Percentiles rank a stretch among this genome's conserved stretches.
Conservation (phyloP, 2,329 filamentous ascomycete genomes). For the Neofusicoccum kwambonambiense region DNA sequence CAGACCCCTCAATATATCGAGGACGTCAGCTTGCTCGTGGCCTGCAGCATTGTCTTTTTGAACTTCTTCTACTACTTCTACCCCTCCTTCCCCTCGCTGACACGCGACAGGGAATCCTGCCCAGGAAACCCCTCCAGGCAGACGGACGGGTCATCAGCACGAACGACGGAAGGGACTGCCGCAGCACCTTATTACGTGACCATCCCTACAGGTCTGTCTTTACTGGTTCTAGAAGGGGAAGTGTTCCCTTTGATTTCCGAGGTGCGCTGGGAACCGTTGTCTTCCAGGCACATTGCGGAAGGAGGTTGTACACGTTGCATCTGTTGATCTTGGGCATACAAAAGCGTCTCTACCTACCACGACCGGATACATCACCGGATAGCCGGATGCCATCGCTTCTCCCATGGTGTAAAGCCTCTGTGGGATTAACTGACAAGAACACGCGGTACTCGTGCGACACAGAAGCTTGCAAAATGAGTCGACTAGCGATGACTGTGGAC, state of each 20-base stretch:
- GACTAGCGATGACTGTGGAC: too few species aligned
- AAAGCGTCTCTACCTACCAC: not conserved
- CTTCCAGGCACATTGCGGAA: not conserved
- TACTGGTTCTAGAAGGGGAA: not conserved
- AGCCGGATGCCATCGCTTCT: not conserved
- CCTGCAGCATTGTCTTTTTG: not conserved
- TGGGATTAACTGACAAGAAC: too few species aligned
- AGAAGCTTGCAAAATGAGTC: too few species aligned
- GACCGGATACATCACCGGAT: not conserved
- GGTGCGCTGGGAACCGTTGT: not conserved
- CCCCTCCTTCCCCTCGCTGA: not conserved
- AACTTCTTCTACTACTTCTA: not conserved
- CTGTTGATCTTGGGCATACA: not conserved
- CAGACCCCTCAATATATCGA: not conserved
- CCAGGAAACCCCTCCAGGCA: not conserved
- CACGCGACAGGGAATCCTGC: not conserved
- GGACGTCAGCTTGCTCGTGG: not conserved
- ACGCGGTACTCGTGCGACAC: too few species aligned
- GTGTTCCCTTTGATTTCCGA: not conserved
- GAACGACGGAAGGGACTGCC: conserved; percentile 1
- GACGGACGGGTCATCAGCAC: not conserved
- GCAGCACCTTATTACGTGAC: not conserved
- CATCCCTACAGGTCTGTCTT: not conserved
- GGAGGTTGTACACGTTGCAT: not conserved
- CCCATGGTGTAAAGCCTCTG: too few species aligned